Conservation (phyloP, 108 stramenopile species). For the Fistulifera solaris region DNA sequence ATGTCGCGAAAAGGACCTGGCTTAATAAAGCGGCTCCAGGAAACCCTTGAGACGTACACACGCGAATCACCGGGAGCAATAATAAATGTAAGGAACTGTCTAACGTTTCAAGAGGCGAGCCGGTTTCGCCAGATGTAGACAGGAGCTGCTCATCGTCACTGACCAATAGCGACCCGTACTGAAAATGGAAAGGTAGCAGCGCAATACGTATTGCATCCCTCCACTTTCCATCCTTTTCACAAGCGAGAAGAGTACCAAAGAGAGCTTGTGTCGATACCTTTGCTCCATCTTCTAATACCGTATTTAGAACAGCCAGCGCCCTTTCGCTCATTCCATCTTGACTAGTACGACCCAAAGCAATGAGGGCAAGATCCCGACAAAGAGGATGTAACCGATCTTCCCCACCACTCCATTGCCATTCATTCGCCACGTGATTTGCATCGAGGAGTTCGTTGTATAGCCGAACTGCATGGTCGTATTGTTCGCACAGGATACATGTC, state of each 20-base stretch:
- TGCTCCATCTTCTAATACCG: slow-evolving; percentile 32
- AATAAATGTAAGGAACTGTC: background rate
- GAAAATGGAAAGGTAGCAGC: slow-evolving; percentile 18
- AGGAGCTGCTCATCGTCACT: background rate
- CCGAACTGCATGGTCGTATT: slow-evolving; percentile 32
- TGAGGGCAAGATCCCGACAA: slow-evolving; percentile 54
- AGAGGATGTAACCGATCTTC: slow-evolving; percentile 41
- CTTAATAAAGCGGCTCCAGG: slow-evolving; percentile 47
- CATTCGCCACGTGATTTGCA: background rate
- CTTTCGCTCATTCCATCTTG: slow-evolving; percentile 1
- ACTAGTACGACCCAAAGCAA: slow-evolving; percentile 17
- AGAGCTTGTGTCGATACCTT: slow-evolving; percentile 49
- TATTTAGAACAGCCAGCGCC: slow-evolving; percentile 38
- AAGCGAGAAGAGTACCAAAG: slow-evolving; percentile 39
- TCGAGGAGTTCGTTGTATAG: slow-evolving; percentile 20
- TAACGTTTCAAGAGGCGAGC: background rate
- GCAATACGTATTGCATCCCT: slow-evolving; percentile 34
- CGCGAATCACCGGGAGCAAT: slow-evolving; percentile 13
- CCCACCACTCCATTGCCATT: slow-evolving; percentile 61
- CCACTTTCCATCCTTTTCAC: slow-evolving; percentile 58
- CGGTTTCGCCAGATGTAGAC: background rate
- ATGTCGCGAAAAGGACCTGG: slow-evolving; percentile 20
- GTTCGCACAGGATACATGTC: slow-evolving; percentile 42
- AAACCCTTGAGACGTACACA: slow-evolving; percentile 46
- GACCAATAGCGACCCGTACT: background rate